Evolutionary conservation across 208 protist genomes (phyloP), one percentile per base, ranked within the genome.

Genomic region (Balamuthia mandrillaris): DNA sequence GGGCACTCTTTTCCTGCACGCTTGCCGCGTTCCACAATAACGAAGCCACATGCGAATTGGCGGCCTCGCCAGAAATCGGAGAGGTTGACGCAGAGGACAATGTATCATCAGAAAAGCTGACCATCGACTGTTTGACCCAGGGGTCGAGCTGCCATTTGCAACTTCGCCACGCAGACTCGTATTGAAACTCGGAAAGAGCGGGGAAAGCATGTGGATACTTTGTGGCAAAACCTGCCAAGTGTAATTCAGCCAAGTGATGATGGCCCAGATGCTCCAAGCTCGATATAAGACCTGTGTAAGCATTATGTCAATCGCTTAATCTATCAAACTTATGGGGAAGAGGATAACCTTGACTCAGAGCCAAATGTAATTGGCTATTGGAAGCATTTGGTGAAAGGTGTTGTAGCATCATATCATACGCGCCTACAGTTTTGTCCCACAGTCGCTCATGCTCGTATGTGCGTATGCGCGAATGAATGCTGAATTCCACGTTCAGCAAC

Each of bases 141-240:
- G n/a, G n/a, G 29, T 87, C 84, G 33, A 87, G 42, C 44, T 87
- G 60, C 84, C 84, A 87, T 37, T 81, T 87, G 60, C 84, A 75
- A n/a, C 45, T 68, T 9, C 66, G 65, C 84, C 84, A 87, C n/a
- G 84, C 84, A 45, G 56, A 24, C 58, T 81, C 49, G 44, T 87
- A 87, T 82, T 87, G 84, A 10, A 81, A 83, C 10, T 87, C 84
- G 33, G 84, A 81, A n/a, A 87, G n/a, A 37, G 61, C 65, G 35
- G 44, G 27, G 24, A 81, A 75, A 54, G 35, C 42, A 10, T n/a
- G 54, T 33, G 84, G 63, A 14, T 61, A 49, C 29, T 87, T 39
- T 1, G 47, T 54, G n/a, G 68, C 83, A 42, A 61, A 81, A 31
- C 70, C 66, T 39, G 49, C n/a, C 33, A 87, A 54, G 39, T 87